phyloP scores from a whole-genome alignment of 768 basidiomycete genomes.

The Phanerochaete carnosa region DNA sequence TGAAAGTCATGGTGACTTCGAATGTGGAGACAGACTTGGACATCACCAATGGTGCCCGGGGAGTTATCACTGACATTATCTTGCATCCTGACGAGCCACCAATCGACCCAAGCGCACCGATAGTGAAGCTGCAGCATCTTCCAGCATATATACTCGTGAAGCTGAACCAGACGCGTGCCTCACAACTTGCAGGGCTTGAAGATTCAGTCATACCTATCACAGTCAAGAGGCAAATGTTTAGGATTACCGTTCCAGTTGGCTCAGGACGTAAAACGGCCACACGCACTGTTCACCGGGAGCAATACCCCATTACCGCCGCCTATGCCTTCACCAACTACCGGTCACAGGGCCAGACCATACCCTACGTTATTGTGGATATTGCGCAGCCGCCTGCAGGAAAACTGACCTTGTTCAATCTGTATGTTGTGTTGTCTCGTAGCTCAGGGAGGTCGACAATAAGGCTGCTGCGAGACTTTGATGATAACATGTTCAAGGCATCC shows the following conservation, averaged over 20 bases:
- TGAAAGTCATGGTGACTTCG: conserved; percentile 37
- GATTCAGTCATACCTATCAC: not conserved
- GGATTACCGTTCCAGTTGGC: not conserved
- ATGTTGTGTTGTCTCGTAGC: conserved; percentile 38
- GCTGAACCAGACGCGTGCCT: conserved; percentile 25
- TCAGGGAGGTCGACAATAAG: conserved; percentile 24
- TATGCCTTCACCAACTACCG: conserved; percentile 42
- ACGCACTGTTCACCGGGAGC: not conserved
- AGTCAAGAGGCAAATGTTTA: not conserved
- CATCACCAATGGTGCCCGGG: conserved; percentile 36
- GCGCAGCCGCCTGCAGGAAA: conserved; percentile 26
- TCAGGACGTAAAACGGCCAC: not conserved
- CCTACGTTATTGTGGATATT: conserved; percentile 35
- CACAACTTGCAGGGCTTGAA: conserved; percentile 26
- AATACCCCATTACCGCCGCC: conserved; percentile 33
- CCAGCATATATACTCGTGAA: conserved; percentile 32
- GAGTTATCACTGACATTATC: conserved; percentile 30
- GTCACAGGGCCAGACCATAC: conserved; percentile 41
- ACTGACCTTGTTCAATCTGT: conserved; percentile 35
- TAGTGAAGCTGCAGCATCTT: conserved; percentile 25
- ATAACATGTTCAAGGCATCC: not conserved
- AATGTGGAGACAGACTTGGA: conserved; percentile 41
- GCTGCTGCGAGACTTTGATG: conserved; percentile 28
- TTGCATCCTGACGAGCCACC: conserved; percentile 27
- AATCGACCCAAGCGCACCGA: not conserved